Evolutionary conservation across 202 grass and related monocot genomes (phyloP).

Genomic region (Digitaria exilis): DNA sequence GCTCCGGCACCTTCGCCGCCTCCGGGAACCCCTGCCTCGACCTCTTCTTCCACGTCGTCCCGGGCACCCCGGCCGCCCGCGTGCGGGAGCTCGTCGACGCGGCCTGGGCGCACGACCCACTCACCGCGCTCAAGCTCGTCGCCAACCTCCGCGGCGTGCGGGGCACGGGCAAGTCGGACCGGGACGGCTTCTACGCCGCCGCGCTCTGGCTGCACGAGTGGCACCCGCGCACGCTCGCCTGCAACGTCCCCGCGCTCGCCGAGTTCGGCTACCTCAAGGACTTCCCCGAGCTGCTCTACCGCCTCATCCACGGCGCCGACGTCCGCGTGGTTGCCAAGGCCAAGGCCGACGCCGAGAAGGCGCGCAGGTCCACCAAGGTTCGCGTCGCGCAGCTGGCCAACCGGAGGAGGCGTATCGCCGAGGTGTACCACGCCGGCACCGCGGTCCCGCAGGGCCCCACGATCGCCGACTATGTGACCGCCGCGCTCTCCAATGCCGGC

Average conservation of each 20-base stretch:
- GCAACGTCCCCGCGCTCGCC: slow-evolving; percentile 21
- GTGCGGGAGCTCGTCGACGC: neutral
- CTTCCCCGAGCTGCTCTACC: slow-evolving; percentile 32
- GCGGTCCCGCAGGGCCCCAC: no score
- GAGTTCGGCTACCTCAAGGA: slow-evolving; percentile 23
- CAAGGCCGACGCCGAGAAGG: neutral
- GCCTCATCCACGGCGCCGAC: slow-evolving; percentile 22
- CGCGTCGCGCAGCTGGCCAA: neutral
- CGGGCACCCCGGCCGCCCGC: neutral
- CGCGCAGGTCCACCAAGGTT: neutral
- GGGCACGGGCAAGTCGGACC: slow-evolving; percentile 34
- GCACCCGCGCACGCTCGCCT: slow-evolving; percentile 17
- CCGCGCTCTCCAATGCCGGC: neutral
- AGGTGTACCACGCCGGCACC: fast-evolving
- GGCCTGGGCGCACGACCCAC: neutral
- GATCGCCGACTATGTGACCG: neutral
- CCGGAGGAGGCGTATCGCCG: neutral
- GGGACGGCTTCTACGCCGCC: slow-evolving; percentile 63
- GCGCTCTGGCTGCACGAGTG: slow-evolving; percentile 42
- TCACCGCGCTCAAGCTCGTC: slow-evolving; percentile 10
- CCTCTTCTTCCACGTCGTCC: slow-evolving; percentile 35
- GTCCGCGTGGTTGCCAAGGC: slow-evolving; percentile 1
- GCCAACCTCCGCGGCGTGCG: slow-evolving; percentile 21
- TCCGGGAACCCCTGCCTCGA: slow-evolving; percentile 50
- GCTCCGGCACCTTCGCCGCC: neutral